Evolutionary conservation across 257 asterid species (phyloP), one percentile per base, ranked within the genome.

Genomic region (Fraxinus quadrangulata): DNA sequence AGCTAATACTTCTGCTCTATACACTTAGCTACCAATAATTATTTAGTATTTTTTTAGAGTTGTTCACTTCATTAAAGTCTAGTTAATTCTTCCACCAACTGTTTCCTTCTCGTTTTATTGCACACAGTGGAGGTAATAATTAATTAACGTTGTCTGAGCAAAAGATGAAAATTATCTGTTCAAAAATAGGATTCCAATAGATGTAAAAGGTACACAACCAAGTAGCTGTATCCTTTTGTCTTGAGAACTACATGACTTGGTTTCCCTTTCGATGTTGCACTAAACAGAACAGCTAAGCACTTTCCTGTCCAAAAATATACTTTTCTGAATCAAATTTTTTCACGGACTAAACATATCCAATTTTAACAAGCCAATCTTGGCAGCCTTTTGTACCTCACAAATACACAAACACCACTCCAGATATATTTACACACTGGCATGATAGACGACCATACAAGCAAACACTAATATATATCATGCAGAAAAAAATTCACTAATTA

Each of bases 371-470:
- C 70, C 56, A 54, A 67, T 51, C 63, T 54, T 59, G 59, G 70
- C 37, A 61, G 51, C 63, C 54, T 72, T 21, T 2, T 7, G 14
- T 12, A 33, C 47, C 51, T 56, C 16, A 21, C 54, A 21, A 72
- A 28, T 19, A 31, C 36, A 65, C 31, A 28, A 72, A 72, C 36
- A 36, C 70, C 19, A 65, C 66, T 34, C 74, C 37, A 31, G 49
- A 65, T 67, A 33, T 17, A n/a, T 16, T 33, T 23, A 69, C 26
- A 7, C 0, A 5, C 26, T 11, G 47, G 33, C 70, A 42, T 26
- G 54, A 45, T 14, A 71, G 59, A 72, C 65, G 26, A 28, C 73
- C 33, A 66, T 51, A 78, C 59, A 56, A 23, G 63, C 40, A 34
- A 24, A 81, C 47, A 39, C 26, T 59, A 30, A 26, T 31, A 70